A percentile compares a stretch with the other conserved stretches of the same genome.
These are phyloP conservation scores for Salix suchowensis DNA, from an alignment of 345 rosid genomes.

Conservation along the genomic window DNA sequence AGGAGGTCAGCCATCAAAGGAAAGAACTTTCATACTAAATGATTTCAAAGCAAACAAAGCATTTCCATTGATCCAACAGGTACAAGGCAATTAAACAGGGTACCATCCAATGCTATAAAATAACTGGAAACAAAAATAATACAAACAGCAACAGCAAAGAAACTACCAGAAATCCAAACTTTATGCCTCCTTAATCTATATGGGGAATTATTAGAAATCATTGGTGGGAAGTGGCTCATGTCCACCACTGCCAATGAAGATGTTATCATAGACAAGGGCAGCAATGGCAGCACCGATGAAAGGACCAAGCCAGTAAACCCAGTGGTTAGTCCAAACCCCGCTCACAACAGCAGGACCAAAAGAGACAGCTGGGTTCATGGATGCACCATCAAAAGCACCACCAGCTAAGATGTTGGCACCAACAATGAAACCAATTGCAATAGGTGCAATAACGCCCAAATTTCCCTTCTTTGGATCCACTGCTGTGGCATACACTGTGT, in stretches of 20 bases:
- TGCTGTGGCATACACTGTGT: slow-evolving; percentile 25
- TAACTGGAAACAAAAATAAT: background rate
- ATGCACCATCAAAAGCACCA: slow-evolving; percentile 41
- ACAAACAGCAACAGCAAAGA: background rate
- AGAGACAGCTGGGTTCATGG: slow-evolving; percentile 1
- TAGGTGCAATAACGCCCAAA: slow-evolving; percentile 28
- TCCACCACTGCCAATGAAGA: background rate
- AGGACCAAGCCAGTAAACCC: slow-evolving; percentile 28
- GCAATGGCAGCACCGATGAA: slow-evolving; percentile 23
- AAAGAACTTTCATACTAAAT: background rate
- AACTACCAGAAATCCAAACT: background rate
- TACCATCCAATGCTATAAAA: background rate
- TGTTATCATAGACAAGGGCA: slow-evolving; percentile 18
- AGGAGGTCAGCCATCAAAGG: background rate
- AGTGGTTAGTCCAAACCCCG: slow-evolving; percentile 24
- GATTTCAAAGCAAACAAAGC: background rate
- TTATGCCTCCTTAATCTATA: slow-evolving; percentile 2
- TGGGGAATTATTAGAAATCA: slow-evolving; percentile 8
- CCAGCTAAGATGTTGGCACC: slow-evolving; percentile 42
- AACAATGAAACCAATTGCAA: slow-evolving; percentile 39
- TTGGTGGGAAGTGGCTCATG: slow-evolving; percentile 12
- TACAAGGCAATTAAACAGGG: background rate
- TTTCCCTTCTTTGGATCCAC: slow-evolving; percentile 23
- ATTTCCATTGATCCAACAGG: slow-evolving; percentile 4
- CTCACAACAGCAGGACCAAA: slow-evolving; percentile 25